A percentile compares a stretch with the other conserved stretches of the same genome.
phyloP scores from a whole-genome alignment of 1,284 basidiomycete species.

The Ustilago cynodontis region DNA sequence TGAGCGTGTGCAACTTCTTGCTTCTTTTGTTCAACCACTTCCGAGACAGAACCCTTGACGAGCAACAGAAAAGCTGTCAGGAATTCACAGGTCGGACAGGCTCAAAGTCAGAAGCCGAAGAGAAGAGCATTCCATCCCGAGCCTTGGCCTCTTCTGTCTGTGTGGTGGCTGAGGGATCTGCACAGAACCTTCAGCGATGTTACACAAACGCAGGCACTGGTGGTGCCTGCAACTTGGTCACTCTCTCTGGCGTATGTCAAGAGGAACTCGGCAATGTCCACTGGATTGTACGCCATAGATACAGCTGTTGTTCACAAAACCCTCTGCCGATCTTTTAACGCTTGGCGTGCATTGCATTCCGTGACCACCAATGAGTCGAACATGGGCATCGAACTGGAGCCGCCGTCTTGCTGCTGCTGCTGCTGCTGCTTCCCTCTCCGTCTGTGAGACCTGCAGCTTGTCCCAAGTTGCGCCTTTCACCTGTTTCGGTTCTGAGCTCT shows the following conservation, averaged over 20 bases:
- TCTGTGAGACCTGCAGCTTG: not conserved
- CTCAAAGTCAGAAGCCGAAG: not conserved
- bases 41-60: slow-evolving; percentile 5
- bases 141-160: not conserved
- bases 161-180: not conserved
- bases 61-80: slow-evolving; percentile 6
- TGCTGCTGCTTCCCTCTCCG: not conserved
- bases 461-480: not conserved
- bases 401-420: not conserved
- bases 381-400: not conserved
- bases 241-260: not conserved
- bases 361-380: not conserved
- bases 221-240: slow-evolving; percentile 2
- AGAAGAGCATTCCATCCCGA: slow-evolving; percentile 3
- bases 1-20: too few species aligned
- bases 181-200: not conserved
- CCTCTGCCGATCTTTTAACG: slow-evolving; percentile 17
- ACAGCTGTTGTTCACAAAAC: not conserved
- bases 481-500: not conserved
- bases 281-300: not conserved
- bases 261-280: not conserved
- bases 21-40: too few species aligned
- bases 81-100: not conserved
- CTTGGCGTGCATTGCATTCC: slow-evolving; percentile 22
- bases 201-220: not conserved